Evolutionary conservation across 306 rosid genomes (phyloP), one percentile per base, ranked within the genome.

Genomic region (Malus domestica): DNA sequence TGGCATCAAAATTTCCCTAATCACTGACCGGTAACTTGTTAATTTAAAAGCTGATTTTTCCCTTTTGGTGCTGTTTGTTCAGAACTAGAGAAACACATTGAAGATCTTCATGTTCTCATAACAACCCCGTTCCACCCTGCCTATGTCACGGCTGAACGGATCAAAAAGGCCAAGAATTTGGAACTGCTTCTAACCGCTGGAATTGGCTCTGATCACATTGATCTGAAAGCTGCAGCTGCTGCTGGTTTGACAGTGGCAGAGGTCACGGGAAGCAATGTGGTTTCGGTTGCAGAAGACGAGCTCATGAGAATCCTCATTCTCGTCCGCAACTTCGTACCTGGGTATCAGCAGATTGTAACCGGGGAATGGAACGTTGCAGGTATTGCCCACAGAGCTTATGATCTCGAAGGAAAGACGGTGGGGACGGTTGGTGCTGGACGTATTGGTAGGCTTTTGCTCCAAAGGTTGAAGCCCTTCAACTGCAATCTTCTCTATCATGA

Each of bases 281-380:
- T 95, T 22, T 95, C 98, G 0, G 98, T 95, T 57, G 98, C 98
- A 0, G 98, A 95, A 82, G 98, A 95, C 33, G 98, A 95, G 80
- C 91, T 95, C 71, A 84, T 95, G 97, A 86, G 98, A 81, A 87
- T 95, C 83, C 97, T 95, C 73, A 82, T 95, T 85, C 97, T 95
- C 1, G 73, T 88, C 63, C 85, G 97, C 88, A 95, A 95, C 80
- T 95, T 95, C 79, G 4, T 95, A 33, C 98, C 97, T 1, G 98
- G 96, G 13, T 75, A 92, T 77, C 92, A 87, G 66, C 98, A 95
- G 85, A 88, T 89, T 57, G 14, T 78, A 69, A 78, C 4, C 29
- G 98, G 98, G 27, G 97, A 95, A 30, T 95, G 98, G 98, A 90
- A 92, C 69, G 98, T 95, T 72, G 98, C 98, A 75, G 98, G 89